Base-by-base conservation (phyloP, 371 early-diverging fungal genomes). In the Mortierella sp. region DNA sequence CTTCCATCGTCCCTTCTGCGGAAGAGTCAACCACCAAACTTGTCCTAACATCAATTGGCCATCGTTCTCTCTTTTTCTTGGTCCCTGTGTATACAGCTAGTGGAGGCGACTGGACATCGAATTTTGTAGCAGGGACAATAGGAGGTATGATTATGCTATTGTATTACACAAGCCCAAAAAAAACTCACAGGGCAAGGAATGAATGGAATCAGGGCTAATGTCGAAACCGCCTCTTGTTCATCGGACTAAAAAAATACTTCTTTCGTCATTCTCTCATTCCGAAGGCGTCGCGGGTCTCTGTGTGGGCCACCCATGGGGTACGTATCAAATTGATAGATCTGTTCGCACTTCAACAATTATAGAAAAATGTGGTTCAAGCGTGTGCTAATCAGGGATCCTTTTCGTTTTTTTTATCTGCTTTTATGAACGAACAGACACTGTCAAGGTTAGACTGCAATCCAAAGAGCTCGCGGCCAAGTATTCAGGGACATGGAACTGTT, bases 221-320 rank as follows among this genome's bases (percentile, higher is more conserved):
- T 50, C 68, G 40, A 31, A 41, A 48, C 31, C 24, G 41, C 26
- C 40, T 40, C 53, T 64, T 31, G 43, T 44, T 45, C 45, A 61
- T 31, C 45, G 61, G 22, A 19, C 73, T 65, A 52, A 53, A 53
- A 52, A 69, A 68, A 52, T 3, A 47, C 37, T 50, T 37, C 71
- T 29, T 39, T 44, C 50, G 31, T 69, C 47, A 24, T 53, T 67
- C 50, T 14, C 22, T 68, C 39, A 52, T 47, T 61, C 58, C 68
- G 19, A 79, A 92, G 92, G 92, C 66, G 82, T 91, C 50, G 90
- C 92, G 34, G 92, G 92, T 40, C 76, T 92, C 44, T 88, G 89
- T 64, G 91, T 91, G 19, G 92, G 92, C 34, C 92, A 92, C 79
- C 92, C 92, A 66, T 92, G 91, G 87, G 92, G 90, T 91, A 89